phyloP scores from a whole-genome alignment of 345 rosid genomes.

The Hirschfeldia incana region DNA sequence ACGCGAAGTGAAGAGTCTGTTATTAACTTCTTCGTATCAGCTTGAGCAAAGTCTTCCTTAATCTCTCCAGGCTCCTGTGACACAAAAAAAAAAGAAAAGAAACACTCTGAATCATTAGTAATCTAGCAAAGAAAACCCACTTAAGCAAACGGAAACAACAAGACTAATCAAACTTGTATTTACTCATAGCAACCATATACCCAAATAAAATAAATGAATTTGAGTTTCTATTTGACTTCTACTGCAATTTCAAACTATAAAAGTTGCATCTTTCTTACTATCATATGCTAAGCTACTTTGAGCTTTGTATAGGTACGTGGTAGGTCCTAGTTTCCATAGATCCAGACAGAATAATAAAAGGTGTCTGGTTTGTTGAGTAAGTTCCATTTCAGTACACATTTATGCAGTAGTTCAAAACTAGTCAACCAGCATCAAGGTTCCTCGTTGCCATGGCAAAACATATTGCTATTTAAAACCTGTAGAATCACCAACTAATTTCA shows the following conservation, averaged over 20 bases:
- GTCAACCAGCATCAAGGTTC: conserved; percentile 6
- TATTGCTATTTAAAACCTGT: neutral
- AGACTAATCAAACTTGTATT: conserved; percentile 10
- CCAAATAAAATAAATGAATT: conserved; percentile 3
- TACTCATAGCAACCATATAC: neutral
- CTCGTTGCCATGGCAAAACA: neutral
- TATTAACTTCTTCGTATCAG: conserved; percentile 51
- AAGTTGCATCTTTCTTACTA: neutral
- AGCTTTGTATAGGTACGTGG: conserved; percentile 8
- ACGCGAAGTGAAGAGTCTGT: conserved; percentile 45
- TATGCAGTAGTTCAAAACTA: neutral
- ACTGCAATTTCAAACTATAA: neutral
- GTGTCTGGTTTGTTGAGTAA: neutral
- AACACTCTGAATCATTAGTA: conserved; percentile 12
- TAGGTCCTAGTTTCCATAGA: neutral
- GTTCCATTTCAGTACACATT: conserved; percentile 4
- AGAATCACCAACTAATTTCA: conserved; percentile 5
- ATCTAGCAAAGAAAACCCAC: neutral
- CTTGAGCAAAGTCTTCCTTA: conserved; percentile 72
- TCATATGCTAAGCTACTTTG: neutral
- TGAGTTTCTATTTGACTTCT: conserved; percentile 16
- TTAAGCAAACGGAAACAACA: conserved; percentile 8
- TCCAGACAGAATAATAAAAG: neutral
- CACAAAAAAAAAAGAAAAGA: neutral
- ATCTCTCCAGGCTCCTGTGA: conserved; percentile 67